phyloP scores from a whole-genome alignment of 495 filamentous ascomycete genomes.

The Hyaloscypha finlandica region DNA sequence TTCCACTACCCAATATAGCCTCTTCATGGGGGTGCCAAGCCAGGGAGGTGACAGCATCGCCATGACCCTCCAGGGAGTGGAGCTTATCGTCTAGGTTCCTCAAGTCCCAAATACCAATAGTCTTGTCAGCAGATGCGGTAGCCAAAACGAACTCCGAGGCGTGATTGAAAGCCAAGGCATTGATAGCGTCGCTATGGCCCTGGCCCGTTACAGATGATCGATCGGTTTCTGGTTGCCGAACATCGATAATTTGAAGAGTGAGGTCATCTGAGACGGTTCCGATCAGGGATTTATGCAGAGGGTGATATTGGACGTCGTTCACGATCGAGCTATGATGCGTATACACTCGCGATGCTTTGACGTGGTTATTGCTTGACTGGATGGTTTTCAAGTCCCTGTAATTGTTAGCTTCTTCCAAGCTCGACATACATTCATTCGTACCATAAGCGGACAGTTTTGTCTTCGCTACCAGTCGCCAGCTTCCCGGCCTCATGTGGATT shows the following conservation, averaged over 20 bases:
- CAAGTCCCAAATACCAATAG: conserved; percentile 93
- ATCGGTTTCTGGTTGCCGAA: conserved; percentile 62
- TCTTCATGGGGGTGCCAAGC: conserved; percentile 92
- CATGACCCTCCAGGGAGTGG: conserved; percentile 82
- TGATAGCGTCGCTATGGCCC: conserved; percentile 86
- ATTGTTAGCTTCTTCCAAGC: conserved; percentile 8
- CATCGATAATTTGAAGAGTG: conserved; percentile 88
- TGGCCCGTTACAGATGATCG: conserved; percentile 65
- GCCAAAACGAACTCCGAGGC: conserved; percentile 82
- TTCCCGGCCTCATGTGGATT: conserved; percentile 80
- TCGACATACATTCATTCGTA: conserved; percentile 41
- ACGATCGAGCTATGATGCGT: conserved; percentile 89
- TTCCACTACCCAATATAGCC: conserved; percentile 83
- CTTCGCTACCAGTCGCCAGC: conserved; percentile 86
- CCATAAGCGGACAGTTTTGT: conserved; percentile 89
- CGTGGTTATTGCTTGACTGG: conserved; percentile 65
- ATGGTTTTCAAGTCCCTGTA: conserved; percentile 76
- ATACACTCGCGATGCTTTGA: conserved; percentile 72
- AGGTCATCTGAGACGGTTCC: conserved; percentile 95
- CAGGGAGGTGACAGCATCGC: conserved; percentile 84
- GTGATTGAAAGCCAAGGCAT: conserved; percentile 91
- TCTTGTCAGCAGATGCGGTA: conserved; percentile 92
- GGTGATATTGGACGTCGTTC: conserved; percentile 95
- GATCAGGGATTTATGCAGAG: conserved; percentile 75
- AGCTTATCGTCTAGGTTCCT: conserved; percentile 84